Evolutionary conservation across 257 asterid genomes (phyloP).

Genomic region (Euphrasia confusa): DNA sequence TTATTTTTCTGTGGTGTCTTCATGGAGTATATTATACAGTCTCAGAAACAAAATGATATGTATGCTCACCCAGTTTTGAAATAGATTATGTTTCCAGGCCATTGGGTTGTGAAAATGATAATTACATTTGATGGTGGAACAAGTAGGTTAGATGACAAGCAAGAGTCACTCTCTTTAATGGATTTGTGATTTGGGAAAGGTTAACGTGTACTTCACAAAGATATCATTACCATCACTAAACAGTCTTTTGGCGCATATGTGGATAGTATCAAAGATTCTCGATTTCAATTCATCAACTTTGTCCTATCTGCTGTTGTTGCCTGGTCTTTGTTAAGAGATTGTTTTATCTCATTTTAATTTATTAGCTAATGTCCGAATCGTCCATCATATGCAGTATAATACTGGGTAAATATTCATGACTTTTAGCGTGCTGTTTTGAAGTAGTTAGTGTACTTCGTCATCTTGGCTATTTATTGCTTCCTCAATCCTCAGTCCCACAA

Average conservation of each 20-base stretch:
- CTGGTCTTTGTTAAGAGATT: constrained; percentile 15
- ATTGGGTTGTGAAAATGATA: background rate
- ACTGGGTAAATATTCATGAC: background rate
- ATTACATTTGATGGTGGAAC: background rate
- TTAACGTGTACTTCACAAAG: background rate
- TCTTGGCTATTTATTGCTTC: background rate
- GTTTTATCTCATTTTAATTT: background rate
- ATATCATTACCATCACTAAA: constrained; percentile 10
- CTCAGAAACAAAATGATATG: no score
- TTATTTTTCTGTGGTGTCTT: constrained; percentile 6
- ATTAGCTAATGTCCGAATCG: background rate
- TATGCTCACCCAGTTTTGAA: background rate
- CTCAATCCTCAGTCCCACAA: no score
- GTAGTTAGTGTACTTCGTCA: background rate
- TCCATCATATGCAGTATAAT: background rate
- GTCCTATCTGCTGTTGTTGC: constrained; percentile 1
- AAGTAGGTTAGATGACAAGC: constrained; percentile 3
- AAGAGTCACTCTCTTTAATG: background rate
- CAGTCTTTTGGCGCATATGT: background rate
- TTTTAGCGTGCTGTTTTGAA: constrained; percentile 1
- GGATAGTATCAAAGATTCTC: background rate
- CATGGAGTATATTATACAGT: background rate
- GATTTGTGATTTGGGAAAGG: no score
- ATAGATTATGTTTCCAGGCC: background rate
- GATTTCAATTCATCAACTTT: no score